Evolutionary conservation across 352 stramenopile genomes (phyloP).

Genomic region (Halophytophthora batemanensis): DNA sequence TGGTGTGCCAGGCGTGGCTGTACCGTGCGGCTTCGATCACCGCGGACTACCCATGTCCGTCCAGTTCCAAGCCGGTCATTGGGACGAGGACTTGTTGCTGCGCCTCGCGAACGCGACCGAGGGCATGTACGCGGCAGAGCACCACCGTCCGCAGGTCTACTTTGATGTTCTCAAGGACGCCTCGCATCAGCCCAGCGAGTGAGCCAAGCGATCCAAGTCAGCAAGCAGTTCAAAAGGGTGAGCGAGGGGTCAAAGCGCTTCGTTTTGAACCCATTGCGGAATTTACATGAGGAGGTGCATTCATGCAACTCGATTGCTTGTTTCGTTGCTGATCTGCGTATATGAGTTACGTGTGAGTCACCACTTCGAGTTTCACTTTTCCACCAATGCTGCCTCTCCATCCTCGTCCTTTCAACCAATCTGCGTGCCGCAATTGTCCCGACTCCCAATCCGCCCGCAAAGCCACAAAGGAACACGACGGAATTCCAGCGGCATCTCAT

Average conservation of each 20-base stretch:
- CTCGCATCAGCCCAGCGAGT: neutral
- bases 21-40: constrained; percentile 54
- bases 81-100: constrained; percentile 53
- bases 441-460: neutral
- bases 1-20: constrained; percentile 73
- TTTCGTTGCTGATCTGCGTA: no score
- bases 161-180: constrained; percentile 39
- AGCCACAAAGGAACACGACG: neutral
- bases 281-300: no score
- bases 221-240: no score
- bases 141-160: constrained; percentile 36
- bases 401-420: neutral
- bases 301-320: no score
- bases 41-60: constrained; percentile 51
- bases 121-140: constrained; percentile 17
- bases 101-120: constrained; percentile 40
- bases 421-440: neutral
- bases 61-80: constrained; percentile 60
- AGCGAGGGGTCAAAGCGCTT: no score
- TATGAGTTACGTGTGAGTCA: no score
- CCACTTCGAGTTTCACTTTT: neutral
- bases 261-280: no score
- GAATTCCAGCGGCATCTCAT: neutral
- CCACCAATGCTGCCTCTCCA: neutral
- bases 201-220: neutral